Percentiles rank a stretch among this genome's conserved stretches.
Evolutionary conservation across 768 basidiomycete genomes (phyloP).

Genomic region (Pleurotus cornucopiae): DNA sequence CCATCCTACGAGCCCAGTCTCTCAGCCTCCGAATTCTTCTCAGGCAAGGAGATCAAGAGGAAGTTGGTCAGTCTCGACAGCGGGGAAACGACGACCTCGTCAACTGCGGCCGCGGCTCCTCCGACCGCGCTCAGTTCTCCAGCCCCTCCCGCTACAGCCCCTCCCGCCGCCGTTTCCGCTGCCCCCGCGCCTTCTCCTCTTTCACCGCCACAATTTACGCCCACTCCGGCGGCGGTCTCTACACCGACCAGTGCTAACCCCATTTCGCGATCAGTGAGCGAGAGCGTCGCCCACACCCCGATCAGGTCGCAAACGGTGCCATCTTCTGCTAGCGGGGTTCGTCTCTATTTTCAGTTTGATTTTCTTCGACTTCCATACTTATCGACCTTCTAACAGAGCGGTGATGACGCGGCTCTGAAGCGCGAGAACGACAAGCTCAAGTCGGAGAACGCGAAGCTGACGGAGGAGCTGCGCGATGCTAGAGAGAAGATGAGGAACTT

Average conservation of each 20-base stretch:
- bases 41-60: constrained; percentile 72
- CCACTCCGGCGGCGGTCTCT: constrained; percentile 12
- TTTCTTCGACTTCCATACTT: background rate
- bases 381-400: background rate
- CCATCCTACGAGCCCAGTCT: constrained; percentile 78
- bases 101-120: constrained; percentile 16
- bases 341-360: background rate
- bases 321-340: background rate
- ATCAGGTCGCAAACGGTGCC: background rate
- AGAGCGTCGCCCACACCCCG: background rate
- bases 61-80: constrained; percentile 80
- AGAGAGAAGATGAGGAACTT: constrained; percentile 78
- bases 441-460: constrained; percentile 61
- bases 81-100: constrained; percentile 35
- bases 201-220: constrained; percentile 16
- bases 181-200: constrained; percentile 13
- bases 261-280: background rate
- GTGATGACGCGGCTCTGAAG: background rate
- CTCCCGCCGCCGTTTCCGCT: constrained; percentile 14
- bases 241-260: constrained; percentile 2
- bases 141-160: constrained; percentile 1
- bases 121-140: constrained; percentile 15
- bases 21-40: constrained; percentile 81
- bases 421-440: constrained; percentile 10
- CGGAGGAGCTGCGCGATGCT: constrained; percentile 69